Conservation (phyloP, 345 rosid genomes). For the Populus nigra region DNA sequence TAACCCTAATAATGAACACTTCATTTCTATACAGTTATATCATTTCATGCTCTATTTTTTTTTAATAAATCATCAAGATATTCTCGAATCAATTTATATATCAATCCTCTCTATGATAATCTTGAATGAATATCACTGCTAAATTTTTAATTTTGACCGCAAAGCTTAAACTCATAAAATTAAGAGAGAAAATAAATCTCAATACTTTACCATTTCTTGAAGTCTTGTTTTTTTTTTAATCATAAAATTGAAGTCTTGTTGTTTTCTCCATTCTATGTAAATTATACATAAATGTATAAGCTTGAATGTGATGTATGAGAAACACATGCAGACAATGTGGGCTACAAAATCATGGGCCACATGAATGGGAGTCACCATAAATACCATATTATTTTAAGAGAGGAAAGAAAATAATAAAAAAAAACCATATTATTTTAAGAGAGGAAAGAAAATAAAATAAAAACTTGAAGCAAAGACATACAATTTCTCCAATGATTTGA, state of each 20-base stretch:
- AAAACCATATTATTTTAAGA: background rate
- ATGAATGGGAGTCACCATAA: slow-evolving; percentile 6
- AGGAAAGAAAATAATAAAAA: background rate
- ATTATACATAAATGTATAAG: background rate
- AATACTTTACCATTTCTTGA: too few species aligned
- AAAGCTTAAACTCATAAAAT: too few species aligned
- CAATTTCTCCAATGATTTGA: slow-evolving; percentile 30
- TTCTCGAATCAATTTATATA: too few species aligned
- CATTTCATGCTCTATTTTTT: too few species aligned
- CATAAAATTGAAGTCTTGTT: background rate
- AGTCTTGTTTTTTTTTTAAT: too few species aligned
- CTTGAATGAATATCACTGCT: too few species aligned
- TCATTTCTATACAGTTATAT: too few species aligned
- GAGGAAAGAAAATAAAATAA: background rate
- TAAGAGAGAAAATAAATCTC: too few species aligned
- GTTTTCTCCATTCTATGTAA: background rate
- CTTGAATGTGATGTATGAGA: background rate
- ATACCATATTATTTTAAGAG: background rate
- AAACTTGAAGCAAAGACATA: slow-evolving; percentile 10
- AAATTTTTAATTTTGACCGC: too few species aligned
- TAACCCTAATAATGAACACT: too few species aligned
- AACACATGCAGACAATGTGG: slow-evolving; percentile 19
- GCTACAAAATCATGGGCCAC: slow-evolving; percentile 20
- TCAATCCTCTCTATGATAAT: too few species aligned
- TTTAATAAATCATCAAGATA: too few species aligned